phyloP scores from a whole-genome alignment of 176 grass and related monocot genomes.

The Echinochloa phyllopogon region DNA sequence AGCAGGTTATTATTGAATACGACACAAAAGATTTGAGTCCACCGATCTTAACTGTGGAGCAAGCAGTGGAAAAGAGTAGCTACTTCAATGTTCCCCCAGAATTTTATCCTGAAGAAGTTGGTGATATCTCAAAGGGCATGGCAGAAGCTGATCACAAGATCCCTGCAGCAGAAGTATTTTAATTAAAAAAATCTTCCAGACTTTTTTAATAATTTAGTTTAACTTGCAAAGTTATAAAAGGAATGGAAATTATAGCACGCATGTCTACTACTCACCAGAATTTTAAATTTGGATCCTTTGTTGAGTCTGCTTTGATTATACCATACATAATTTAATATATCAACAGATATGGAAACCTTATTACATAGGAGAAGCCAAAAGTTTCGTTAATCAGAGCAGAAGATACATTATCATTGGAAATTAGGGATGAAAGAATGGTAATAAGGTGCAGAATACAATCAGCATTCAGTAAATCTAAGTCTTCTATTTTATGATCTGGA shows the following conservation, averaged over 20 bases:
- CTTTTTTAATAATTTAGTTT: neutral
- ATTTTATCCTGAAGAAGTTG: constrained; percentile 63
- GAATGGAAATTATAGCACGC: neutral
- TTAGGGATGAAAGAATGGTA: no score
- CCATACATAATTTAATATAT: neutral
- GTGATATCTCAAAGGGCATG: constrained; percentile 76
- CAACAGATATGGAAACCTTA: neutral
- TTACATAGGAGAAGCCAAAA: neutral
- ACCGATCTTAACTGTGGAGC: constrained; percentile 72
- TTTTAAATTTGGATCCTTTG: neutral
- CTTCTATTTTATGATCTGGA: neutral
- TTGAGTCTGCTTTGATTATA: neutral
- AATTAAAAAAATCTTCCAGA: neutral
- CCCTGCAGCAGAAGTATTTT: constrained; percentile 60
- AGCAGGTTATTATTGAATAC: constrained; percentile 73
- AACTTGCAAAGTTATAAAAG: neutral
- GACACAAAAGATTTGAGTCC: constrained; percentile 51
- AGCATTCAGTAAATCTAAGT: neutral
- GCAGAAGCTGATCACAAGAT: constrained; percentile 76
- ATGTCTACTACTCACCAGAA: neutral
- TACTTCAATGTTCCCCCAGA: constrained; percentile 59
- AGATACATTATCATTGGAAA: neutral
- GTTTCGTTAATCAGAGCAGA: neutral
- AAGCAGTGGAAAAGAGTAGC: constrained; percentile 70
- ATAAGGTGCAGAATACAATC: neutral